phyloP scores from a whole-genome alignment of 2,329 filamentous ascomycete species.

The Neonectria coccinea region DNA sequence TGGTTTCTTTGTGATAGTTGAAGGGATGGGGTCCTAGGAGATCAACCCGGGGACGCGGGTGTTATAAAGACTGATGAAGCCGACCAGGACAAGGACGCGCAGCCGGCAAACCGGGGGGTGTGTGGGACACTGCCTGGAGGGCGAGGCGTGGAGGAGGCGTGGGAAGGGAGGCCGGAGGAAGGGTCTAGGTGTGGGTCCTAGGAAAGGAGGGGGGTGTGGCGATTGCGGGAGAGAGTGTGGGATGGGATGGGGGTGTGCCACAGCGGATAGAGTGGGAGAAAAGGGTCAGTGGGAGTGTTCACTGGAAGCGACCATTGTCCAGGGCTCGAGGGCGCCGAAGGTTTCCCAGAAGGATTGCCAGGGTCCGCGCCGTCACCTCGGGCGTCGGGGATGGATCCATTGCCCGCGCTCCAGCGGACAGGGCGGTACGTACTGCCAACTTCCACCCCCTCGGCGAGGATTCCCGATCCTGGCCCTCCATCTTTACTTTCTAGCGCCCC shows the following conservation, averaged over 20 bases:
- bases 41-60: constrained; percentile 42
- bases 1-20: constrained; percentile 38
- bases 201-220: constrained; percentile 23
- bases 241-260: constrained; percentile 2
- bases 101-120: constrained; percentile 41
- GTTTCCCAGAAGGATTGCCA: constrained; percentile 31
- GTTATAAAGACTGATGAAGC: constrained; percentile 45
- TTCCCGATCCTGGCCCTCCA: constrained; percentile 21
- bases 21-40: constrained; percentile 29
- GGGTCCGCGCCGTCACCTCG: constrained; percentile 31
- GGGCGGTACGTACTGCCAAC: background rate
- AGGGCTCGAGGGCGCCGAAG: constrained; percentile 34
- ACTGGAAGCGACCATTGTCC: constrained; percentile 1
- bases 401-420: constrained; percentile 7
- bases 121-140: constrained; percentile 35
- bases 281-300: constrained; percentile 12
- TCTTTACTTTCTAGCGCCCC: background rate
- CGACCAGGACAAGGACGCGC: constrained; percentile 38
- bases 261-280: background rate
- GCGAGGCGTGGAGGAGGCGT: constrained; percentile 16
- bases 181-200: constrained; percentile 8
- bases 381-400: constrained; percentile 21
- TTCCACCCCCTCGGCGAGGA: constrained; percentile 11
- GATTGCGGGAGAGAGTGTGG: constrained; percentile 22
- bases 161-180: constrained; percentile 19